Conservation (phyloP, 2,329 filamentous ascomycete genomes). For the Coniochaeta pulveracea region DNA sequence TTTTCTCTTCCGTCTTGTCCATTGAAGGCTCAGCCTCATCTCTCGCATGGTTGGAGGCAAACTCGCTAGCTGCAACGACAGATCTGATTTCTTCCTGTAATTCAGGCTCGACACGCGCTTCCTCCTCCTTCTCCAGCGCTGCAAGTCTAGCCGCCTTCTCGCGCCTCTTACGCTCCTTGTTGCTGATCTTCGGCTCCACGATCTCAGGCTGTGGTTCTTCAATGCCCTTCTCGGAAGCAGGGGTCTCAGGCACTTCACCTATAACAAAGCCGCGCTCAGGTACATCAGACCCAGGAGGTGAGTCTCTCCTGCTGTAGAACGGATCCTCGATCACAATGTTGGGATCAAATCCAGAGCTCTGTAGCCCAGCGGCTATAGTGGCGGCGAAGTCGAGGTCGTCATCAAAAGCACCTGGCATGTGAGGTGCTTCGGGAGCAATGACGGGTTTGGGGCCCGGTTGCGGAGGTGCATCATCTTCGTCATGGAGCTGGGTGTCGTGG, state of each 20-base stretch:
- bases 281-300: slow-evolving; percentile 47
- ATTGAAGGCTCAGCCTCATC: slow-evolving; percentile 18
- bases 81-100: not conserved
- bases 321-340: slow-evolving; percentile 59
- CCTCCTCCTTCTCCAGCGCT: slow-evolving; percentile 2
- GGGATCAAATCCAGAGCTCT: slow-evolving; percentile 60
- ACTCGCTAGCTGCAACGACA: slow-evolving; percentile 2
- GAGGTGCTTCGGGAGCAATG: slow-evolving; percentile 24
- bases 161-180: slow-evolving; percentile 37
- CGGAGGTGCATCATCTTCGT: slow-evolving; percentile 33
- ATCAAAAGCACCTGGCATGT: slow-evolving; percentile 51
- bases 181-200: slow-evolving; percentile 24
- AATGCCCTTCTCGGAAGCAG: slow-evolving; percentile 20
- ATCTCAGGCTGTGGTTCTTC: slow-evolving; percentile 11
- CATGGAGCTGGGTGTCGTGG: slow-evolving; percentile 8
- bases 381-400: slow-evolving; percentile 62
- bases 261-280: slow-evolving; percentile 31
- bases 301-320: slow-evolving; percentile 49
- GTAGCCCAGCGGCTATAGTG: slow-evolving; percentile 54
- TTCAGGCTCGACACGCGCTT: not conserved
- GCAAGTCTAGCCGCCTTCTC: slow-evolving; percentile 26
- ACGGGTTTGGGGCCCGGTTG: slow-evolving; percentile 46
- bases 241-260: slow-evolving; percentile 32
- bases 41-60: slow-evolving; percentile 12
- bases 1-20: slow-evolving; percentile 20